These are phyloP conservation scores for Toxicodendron radicans DNA, from an alignment of 345 rosid species.

Conservation along the genomic window DNA sequence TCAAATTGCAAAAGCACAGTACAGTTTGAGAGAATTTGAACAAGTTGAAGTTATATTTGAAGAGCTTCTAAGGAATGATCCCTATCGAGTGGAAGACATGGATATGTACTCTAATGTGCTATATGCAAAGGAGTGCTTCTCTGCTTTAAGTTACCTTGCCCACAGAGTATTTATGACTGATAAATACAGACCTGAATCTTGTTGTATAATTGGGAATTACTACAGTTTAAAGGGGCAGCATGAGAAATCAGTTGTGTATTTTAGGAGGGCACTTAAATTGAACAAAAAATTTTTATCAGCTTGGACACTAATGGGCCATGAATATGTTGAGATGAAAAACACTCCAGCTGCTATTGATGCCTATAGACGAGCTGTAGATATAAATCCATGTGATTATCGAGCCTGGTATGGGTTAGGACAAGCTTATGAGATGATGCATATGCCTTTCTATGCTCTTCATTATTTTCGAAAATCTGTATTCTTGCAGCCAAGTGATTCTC, in stretches of 20 bases:
- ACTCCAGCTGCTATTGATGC: slow-evolving; percentile 97
- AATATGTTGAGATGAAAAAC: slow-evolving; percentile 95
- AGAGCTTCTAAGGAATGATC: slow-evolving; percentile 81
- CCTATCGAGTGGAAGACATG: slow-evolving; percentile 92
- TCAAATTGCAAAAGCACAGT: slow-evolving; percentile 89
- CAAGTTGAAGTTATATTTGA: slow-evolving; percentile 95
- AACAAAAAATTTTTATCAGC: slow-evolving; percentile 88
- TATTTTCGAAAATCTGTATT: slow-evolving; percentile 88
- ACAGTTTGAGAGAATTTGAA: slow-evolving; percentile 89
- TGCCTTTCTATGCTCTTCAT: slow-evolving; percentile 94
- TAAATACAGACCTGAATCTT: slow-evolving; percentile 94
- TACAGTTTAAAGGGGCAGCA: slow-evolving; percentile 97
- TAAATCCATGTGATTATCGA: slow-evolving; percentile 82
- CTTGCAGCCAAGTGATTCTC: slow-evolving; percentile 88
- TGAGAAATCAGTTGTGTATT: slow-evolving; percentile 89
- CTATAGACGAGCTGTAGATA: slow-evolving; percentile 90
- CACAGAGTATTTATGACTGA: slow-evolving; percentile 85
- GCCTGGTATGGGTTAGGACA: slow-evolving; percentile 99
- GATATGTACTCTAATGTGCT: slow-evolving; percentile 95
- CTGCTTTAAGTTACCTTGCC: slow-evolving; percentile 90
- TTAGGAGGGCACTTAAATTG: slow-evolving; percentile 93
- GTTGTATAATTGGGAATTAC: slow-evolving; percentile 93
- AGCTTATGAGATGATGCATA: slow-evolving; percentile 93
- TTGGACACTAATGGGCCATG: slow-evolving; percentile 99
- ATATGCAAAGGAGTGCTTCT: slow-evolving; percentile 86